phyloP scores from a whole-genome alignment of 257 asterid species.

The Solanum paucissectum region DNA sequence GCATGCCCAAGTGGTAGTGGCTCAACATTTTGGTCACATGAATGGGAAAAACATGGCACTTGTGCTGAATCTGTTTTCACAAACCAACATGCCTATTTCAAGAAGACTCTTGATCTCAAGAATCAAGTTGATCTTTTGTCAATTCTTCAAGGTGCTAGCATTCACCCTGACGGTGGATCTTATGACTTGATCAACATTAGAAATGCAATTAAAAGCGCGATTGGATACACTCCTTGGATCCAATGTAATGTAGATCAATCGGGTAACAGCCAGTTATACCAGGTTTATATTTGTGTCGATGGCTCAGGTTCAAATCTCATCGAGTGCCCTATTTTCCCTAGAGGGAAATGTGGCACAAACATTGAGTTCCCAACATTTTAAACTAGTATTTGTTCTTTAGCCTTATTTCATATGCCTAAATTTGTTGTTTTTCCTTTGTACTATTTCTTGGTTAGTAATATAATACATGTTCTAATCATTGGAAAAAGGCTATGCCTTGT shows the following conservation, averaged over 20 bases:
- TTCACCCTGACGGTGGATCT: slow-evolving; percentile 20
- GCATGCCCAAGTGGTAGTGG: slow-evolving; percentile 74
- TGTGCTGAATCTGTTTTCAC: slow-evolving; percentile 41
- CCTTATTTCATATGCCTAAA: neutral
- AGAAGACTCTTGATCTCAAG: slow-evolving; percentile 46
- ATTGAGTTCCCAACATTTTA: slow-evolving; percentile 53
- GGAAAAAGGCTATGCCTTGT: neutral
- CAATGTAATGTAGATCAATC: slow-evolving; percentile 46
- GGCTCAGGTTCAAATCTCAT: slow-evolving; percentile 34
- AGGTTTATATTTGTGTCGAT: slow-evolving; percentile 44
- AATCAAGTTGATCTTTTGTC: slow-evolving; percentile 38
- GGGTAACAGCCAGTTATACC: slow-evolving; percentile 52
- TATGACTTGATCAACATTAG: slow-evolving; percentile 40
- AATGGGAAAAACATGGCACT: slow-evolving; percentile 83
- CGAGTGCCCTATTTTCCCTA: slow-evolving; percentile 47
- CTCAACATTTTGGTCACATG: slow-evolving; percentile 65
- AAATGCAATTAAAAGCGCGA: slow-evolving; percentile 19
- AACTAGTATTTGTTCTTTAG: neutral
- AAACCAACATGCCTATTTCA: slow-evolving; percentile 52
- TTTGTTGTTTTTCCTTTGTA: neutral
- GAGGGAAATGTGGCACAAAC: slow-evolving; percentile 37
- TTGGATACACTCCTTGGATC: slow-evolving; percentile 40
- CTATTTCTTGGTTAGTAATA: neutral
- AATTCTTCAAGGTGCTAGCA: slow-evolving; percentile 48
- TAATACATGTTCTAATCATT: neutral